Evolutionary conservation across 805 yeast genomes (phyloP).

Genomic region (Cyberlindnera xylosilytica): DNA sequence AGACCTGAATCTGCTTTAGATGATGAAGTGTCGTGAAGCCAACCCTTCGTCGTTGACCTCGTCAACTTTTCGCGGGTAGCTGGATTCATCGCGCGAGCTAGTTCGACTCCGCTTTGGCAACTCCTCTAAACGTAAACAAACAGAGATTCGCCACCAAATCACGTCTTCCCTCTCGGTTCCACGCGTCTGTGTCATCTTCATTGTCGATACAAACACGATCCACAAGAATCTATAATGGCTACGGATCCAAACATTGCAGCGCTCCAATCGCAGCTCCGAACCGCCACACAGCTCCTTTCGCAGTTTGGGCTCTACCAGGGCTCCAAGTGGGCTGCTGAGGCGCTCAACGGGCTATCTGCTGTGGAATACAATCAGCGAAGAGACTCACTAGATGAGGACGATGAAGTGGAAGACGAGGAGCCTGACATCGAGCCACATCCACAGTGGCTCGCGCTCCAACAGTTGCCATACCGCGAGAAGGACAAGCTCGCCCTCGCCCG

Average conservation of each 20-base stretch:
- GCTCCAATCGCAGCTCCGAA: slow-evolving; percentile 22
- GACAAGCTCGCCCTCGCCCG: slow-evolving; percentile 59
- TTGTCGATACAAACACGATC: no score
- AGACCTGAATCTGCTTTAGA: no score
- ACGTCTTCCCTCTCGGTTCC: no score
- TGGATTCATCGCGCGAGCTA: no score
- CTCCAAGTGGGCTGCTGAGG: slow-evolving; percentile 85
- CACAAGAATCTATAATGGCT: not conserved
- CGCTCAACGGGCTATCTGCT: slow-evolving; percentile 54
- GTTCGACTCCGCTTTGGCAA: no score
- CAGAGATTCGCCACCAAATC: no score
- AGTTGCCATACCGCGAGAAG: slow-evolving; percentile 31
- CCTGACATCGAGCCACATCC: not conserved
- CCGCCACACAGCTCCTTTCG: slow-evolving; percentile 43
- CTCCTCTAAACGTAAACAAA: not conserved
- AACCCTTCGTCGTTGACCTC: no score
- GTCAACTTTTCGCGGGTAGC: no score
- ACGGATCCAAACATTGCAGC: not conserved
- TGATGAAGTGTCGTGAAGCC: no score
- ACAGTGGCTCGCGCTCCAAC: slow-evolving; percentile 1
- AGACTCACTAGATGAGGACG: slow-evolving; percentile 8
- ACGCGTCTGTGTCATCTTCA: no score
- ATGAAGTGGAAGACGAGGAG: slow-evolving; percentile 22
- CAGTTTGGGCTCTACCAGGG: slow-evolving; percentile 63
- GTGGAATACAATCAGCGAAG: not conserved